Conservation (phyloP, 2,329 filamentous ascomycete genomes). For the Penicillium brasilianum region DNA sequence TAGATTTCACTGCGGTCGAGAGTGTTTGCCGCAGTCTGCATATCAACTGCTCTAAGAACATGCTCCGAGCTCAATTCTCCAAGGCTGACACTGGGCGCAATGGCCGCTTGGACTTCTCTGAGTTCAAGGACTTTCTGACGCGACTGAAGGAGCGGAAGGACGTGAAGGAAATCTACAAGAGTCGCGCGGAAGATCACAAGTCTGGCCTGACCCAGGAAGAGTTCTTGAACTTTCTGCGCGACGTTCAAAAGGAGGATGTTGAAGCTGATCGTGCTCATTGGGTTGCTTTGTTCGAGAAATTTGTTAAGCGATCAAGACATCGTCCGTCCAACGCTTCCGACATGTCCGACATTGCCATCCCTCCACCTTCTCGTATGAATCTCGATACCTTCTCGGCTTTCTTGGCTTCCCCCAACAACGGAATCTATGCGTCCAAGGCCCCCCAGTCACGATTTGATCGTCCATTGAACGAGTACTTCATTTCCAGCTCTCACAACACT, state of each 20-base stretch:
- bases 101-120: constrained; percentile 73
- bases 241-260: constrained; percentile 77
- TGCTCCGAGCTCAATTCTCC: constrained; percentile 74
- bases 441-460: constrained; percentile 71
- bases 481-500: constrained; percentile 98
- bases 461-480: constrained; percentile 95
- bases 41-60: constrained; percentile 82
- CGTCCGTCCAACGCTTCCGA: constrained; percentile 53
- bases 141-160: constrained; percentile 85
- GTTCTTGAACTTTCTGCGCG: constrained; percentile 76
- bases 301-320: constrained; percentile 64
- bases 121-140: constrained; percentile 84
- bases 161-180: constrained; percentile 73
- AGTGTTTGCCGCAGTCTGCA: constrained; percentile 86
- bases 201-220: constrained; percentile 71
- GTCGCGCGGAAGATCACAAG: constrained; percentile 62
- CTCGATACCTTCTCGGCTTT: constrained; percentile 79
- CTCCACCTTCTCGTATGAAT: constrained; percentile 67
- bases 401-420: constrained; percentile 75
- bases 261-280: constrained; percentile 68
- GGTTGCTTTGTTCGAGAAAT: constrained; percentile 73
- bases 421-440: constrained; percentile 66
- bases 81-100: constrained; percentile 69
- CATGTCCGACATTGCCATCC: constrained; percentile 36
- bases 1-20: constrained; percentile 79